Base-by-base conservation (phyloP, 2,329 filamentous ascomycete genomes). In the Macrophomina tecta region DNA sequence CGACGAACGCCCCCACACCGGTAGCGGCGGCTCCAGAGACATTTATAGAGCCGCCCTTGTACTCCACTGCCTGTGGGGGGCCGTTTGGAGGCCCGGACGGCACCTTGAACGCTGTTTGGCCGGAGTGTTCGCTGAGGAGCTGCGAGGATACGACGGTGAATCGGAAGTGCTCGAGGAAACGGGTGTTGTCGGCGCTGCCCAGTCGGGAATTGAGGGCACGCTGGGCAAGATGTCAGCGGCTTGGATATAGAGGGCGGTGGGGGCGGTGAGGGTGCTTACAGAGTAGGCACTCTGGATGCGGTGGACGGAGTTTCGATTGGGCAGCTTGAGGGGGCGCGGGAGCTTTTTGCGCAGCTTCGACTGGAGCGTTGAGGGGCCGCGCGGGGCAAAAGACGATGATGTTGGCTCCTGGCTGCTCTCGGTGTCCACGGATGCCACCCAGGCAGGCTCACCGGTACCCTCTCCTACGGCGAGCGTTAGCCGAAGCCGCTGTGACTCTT, bases 61-160 rank as follows among this genome's bases (percentile, higher is more conserved):
- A 78, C 45, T 79, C 75, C 8, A 72, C 72, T n/a, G 72, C 68
- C 58, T 69, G 72, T 11, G 72, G 51, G 23, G 60, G 68, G n/a
- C 69, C 74, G 65, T 74, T 69, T 8, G 72, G 70, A 30, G 75
- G 72, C 42, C 75, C 69, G 16, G 75, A 67, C 23, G 75, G 65
- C 11, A 77, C 67, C 42, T 79, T 78, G 51, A 82, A 68, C 14
- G 79, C 74, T 34, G 77, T 79, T 69, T 81, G 79, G 63, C 79
- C 78, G 8, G 77, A 72, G 71, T 91, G 86, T 48, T 91, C 91
- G 73, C 88, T 93, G 48, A 97, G 84, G 14, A 97, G 85, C 76
- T 97, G 93, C 28, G 94, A 97, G 61, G 93, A 93, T 74, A 97
- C 91, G 70, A 97, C 92, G 28, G 92, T 91, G 80, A 97, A 97